Evolutionary conservation across 768 basidiomycete species (phyloP).

Genomic region (Tylopilus vinaceipallidus): DNA sequence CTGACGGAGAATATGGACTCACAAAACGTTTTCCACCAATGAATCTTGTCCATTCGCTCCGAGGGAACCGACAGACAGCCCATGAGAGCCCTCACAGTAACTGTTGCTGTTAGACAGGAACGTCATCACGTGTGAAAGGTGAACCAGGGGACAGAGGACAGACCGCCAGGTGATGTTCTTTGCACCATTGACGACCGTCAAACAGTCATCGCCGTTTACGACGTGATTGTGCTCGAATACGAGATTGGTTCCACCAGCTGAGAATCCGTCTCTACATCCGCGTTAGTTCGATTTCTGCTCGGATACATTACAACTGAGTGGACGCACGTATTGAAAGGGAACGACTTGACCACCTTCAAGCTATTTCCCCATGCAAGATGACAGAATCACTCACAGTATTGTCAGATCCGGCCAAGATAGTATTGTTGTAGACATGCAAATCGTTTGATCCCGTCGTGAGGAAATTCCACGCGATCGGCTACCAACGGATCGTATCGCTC

Average conservation of each 20-base stretch:
- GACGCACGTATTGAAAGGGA: conserved; percentile 1
- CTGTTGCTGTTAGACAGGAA: conserved; percentile 35
- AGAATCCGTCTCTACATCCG: not conserved
- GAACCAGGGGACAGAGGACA: not conserved
- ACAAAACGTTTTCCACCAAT: conserved; percentile 58
- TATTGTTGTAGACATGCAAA: conserved; percentile 53
- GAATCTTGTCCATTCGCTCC: conserved; percentile 43
- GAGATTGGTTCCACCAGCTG: not conserved
- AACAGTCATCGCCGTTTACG: conserved; percentile 60
- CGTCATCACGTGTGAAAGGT: not conserved
- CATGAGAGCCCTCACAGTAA: conserved; percentile 58
- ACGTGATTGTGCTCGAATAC: conserved; percentile 40
- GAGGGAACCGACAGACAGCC: conserved; percentile 55
- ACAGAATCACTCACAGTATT: conserved; percentile 20
- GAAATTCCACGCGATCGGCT: conserved; percentile 63
- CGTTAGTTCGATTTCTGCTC: too few species aligned
- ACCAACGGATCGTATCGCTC: not conserved
- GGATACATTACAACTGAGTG: too few species aligned
- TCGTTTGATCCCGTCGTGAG: conserved; percentile 48
- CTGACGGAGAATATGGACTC: conserved; percentile 40
- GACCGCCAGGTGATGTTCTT: conserved; percentile 52
- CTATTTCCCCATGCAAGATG: not conserved
- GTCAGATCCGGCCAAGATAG: conserved; percentile 51
- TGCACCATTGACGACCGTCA: conserved; percentile 56
- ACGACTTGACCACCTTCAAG: not conserved